Conservation (phyloP, 2,329 filamentous ascomycete genomes). For the Xylaria sp. region DNA sequence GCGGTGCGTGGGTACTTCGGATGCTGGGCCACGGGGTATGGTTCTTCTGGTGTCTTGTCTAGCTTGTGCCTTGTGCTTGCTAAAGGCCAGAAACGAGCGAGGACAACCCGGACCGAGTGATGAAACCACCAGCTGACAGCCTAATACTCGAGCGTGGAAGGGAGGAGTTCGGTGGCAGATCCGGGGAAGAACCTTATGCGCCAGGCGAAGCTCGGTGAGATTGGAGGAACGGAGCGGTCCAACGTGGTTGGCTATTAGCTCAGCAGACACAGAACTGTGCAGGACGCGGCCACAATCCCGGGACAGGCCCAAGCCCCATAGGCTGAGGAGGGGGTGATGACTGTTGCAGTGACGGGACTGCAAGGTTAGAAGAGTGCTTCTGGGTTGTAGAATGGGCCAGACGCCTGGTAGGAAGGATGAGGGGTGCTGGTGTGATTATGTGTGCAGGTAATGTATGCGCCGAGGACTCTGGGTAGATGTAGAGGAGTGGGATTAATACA, state of each 20-base stretch:
- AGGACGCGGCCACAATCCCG: conserved; percentile 6
- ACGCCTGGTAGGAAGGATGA: conserved; percentile 12
- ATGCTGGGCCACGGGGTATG: neutral
- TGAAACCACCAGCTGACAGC: conserved; percentile 23
- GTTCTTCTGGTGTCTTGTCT: neutral
- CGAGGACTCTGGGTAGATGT: no score
- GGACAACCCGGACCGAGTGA: conserved; percentile 7
- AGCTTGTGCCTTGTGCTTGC: neutral
- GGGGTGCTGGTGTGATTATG: neutral
- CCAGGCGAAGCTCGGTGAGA: conserved; percentile 25
- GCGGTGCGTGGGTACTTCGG: neutral
- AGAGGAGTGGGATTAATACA: conserved; percentile 16
- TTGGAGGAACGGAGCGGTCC: conserved; percentile 17
- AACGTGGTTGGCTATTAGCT: conserved; percentile 19
- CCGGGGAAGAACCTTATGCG: conserved; percentile 11
- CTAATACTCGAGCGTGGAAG: neutral
- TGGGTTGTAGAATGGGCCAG: conserved; percentile 1
- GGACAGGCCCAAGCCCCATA: conserved; percentile 8
- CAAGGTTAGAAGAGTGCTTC: conserved; percentile 1
- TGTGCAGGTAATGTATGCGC: neutral
- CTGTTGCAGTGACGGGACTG: neutral
- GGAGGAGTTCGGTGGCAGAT: neutral
- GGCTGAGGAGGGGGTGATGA: conserved; percentile 9
- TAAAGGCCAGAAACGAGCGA: neutral
- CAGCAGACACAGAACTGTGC: conserved; percentile 5